Evolutionary conservation across 1,284 basidiomycete genomes (phyloP).

Genomic region (Cerrena zonata): DNA sequence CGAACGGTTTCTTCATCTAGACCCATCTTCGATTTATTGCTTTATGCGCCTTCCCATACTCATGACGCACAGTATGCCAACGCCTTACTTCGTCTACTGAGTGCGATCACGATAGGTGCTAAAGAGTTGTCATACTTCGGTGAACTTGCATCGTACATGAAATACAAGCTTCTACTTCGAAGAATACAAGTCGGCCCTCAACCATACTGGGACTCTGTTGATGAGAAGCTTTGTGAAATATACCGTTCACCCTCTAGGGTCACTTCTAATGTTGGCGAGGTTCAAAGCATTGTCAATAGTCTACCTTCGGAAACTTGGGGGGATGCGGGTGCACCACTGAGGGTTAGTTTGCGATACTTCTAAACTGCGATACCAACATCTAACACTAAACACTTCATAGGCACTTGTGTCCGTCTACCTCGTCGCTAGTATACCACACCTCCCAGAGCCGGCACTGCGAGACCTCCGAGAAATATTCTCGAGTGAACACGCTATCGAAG

Average conservation of each 20-base stretch:
- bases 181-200: slow-evolving; percentile 22
- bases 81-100: slow-evolving; percentile 36
- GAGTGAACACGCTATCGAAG: too few relatives aligned
- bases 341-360: slow-evolving; percentile 22
- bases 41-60: slow-evolving; percentile 36
- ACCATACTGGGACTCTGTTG: slow-evolving; percentile 18
- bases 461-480: too few relatives aligned
- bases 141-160: slow-evolving; percentile 18
- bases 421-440: not conserved
- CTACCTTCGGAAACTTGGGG: slow-evolving; percentile 32
- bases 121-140: slow-evolving; percentile 21
- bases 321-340: slow-evolving; percentile 26
- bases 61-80: slow-evolving; percentile 32
- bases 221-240: slow-evolving; percentile 13
- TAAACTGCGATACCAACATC: not conserved
- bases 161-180: slow-evolving; percentile 29
- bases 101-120: slow-evolving; percentile 22
- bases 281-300: slow-evolving; percentile 26
- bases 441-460: not conserved
- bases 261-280: slow-evolving; percentile 22
- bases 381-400: too few relatives aligned
- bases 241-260: slow-evolving; percentile 12
- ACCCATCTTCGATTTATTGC: slow-evolving; percentile 41
- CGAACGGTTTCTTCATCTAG: slow-evolving; percentile 35
- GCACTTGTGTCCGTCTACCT: not conserved